Evolutionary conservation across 1,284 basidiomycete species (phyloP).

Genomic region (Coniophora puteana): DNA sequence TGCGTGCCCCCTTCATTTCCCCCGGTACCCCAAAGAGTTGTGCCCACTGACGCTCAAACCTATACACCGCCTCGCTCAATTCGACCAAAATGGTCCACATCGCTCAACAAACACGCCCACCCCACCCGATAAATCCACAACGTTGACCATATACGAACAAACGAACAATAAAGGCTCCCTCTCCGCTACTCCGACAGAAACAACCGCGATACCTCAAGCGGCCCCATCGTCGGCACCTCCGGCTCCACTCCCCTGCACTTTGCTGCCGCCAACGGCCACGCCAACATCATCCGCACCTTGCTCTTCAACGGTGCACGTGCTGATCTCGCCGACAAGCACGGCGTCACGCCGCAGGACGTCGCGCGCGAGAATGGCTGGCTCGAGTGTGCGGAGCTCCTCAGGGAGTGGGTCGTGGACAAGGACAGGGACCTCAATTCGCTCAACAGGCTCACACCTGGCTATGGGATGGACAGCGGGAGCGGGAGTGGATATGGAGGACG

Average conservation of each 20-base stretch:
- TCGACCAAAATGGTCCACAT: too few species aligned
- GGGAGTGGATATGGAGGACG: too few species aligned
- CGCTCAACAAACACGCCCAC: too few species aligned
- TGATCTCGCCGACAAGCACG: conserved; percentile 81
- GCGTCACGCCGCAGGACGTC: conserved; percentile 72
- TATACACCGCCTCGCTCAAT: too few species aligned
- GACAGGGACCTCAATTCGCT: conserved; percentile 55
- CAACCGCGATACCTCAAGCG: conserved; percentile 55
- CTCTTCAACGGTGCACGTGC: conserved; percentile 79
- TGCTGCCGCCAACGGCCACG: conserved; percentile 89
- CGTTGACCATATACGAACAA: conserved; percentile 1
- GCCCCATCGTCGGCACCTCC: conserved; percentile 72
- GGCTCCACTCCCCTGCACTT: conserved; percentile 94
- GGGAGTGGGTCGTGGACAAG: conserved; percentile 53
- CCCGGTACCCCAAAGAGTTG: too few species aligned
- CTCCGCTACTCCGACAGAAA: conserved; percentile 76
- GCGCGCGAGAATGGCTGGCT: conserved; percentile 68
- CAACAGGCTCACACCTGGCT: too few species aligned
- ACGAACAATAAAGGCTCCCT: conserved; percentile 50
- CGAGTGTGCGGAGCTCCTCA: conserved; percentile 58
- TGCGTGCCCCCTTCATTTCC: conserved; percentile 24
- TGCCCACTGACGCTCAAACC: too few species aligned
- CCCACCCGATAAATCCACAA: conserved; percentile 3
- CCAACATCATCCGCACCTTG: conserved; percentile 67
- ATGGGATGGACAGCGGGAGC: too few species aligned